Conservation (phyloP, 1,284 basidiomycete species). For the Stygiomarasmius scandens region DNA sequence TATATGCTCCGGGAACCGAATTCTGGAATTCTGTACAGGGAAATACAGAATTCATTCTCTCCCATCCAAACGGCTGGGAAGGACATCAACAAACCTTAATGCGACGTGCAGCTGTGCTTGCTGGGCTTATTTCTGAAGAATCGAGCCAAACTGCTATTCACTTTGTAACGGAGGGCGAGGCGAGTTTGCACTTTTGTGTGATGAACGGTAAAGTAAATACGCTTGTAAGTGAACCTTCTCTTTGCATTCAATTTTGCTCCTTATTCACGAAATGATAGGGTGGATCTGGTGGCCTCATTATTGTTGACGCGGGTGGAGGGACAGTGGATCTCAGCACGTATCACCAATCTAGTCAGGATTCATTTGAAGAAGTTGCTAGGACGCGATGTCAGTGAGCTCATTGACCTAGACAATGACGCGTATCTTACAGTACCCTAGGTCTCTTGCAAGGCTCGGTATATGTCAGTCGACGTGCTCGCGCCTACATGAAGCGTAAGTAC, state of each 20-base stretch:
- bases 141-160: slow-evolving; percentile 37
- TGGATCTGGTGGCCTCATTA: slow-evolving; percentile 44
- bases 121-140: slow-evolving; percentile 19
- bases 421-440: slow-evolving; percentile 22
- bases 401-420: no score
- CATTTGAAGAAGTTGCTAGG: slow-evolving; percentile 34
- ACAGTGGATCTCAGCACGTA: slow-evolving; percentile 57
- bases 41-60: slow-evolving; percentile 33
- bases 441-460: slow-evolving; percentile 37
- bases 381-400: slow-evolving; percentile 27
- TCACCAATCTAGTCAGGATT: slow-evolving; percentile 22
- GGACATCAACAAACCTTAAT: slow-evolving; percentile 20
- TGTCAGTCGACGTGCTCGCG: slow-evolving; percentile 34
- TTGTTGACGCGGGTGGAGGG: slow-evolving; percentile 62
- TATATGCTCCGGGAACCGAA: slow-evolving; percentile 25
- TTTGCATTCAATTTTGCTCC: slow-evolving; percentile 7
- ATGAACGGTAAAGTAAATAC: slow-evolving; percentile 32
- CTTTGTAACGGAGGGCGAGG: slow-evolving; percentile 55
- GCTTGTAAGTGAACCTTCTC: slow-evolving; percentile 22
- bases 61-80: slow-evolving; percentile 31
- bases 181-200: slow-evolving; percentile 50
- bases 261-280: slow-evolving; percentile 23
- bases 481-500: slow-evolving; percentile 20
- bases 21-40: slow-evolving; percentile 38
- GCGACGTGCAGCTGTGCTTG: slow-evolving; percentile 22